Conservation (phyloP, 306 rosid species). For the Fagus crenata region DNA sequence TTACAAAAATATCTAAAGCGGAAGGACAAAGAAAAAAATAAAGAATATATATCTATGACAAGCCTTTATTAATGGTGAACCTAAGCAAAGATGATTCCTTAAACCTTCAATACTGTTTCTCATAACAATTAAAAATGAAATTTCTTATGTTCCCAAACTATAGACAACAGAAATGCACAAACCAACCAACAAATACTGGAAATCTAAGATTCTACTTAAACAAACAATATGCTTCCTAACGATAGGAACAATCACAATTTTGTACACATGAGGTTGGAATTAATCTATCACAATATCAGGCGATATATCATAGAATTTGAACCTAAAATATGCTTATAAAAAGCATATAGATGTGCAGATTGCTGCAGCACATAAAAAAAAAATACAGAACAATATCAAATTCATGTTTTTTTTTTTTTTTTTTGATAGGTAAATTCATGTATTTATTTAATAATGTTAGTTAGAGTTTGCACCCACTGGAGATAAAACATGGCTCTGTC, state of each 20-base stretch:
- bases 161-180: neutral
- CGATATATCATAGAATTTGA: neutral
- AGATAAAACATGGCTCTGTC: no score
- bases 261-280: neutral
- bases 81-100: neutral
- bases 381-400: no score
- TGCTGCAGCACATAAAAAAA: neutral
- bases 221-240: no score
- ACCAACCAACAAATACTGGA: neutral
- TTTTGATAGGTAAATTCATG: no score
- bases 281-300: neutral
- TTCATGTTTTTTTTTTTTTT: no score
- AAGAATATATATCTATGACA: neutral
- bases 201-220: neutral
- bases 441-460: no score
- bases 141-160: neutral
- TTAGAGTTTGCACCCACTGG: no score
- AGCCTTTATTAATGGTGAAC: neutral
- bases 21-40: constrained; percentile 3
- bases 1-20: neutral
- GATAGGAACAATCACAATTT: no score
- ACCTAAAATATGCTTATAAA: neutral
- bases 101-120: neutral
- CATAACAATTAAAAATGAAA: neutral
- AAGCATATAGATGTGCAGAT: neutral